A percentile compares a stretch with the other conserved stretches of the same genome.
phyloP scores from a whole-genome alignment of 1,284 basidiomycete genomes.

The Apiotrichum sp. region DNA sequence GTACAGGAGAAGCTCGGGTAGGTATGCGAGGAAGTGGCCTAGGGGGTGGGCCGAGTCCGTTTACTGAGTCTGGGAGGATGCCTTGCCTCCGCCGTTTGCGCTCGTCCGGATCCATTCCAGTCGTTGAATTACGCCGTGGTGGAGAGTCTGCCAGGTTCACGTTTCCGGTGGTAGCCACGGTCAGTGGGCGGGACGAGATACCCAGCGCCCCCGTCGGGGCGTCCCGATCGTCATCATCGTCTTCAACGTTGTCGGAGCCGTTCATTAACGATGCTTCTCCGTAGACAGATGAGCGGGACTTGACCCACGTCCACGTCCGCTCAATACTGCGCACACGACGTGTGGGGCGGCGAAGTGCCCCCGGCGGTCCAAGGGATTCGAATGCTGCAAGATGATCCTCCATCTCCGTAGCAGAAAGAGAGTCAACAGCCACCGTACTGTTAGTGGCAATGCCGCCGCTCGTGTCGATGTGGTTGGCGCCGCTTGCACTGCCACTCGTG shows the following conservation, averaged over 20 bases:
- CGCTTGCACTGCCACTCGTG: too few relatives aligned
- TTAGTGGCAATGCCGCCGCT: neutral
- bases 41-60: constrained; percentile 14
- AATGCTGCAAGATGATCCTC: constrained; percentile 15
- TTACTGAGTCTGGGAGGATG: constrained; percentile 7
- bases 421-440: constrained; percentile 2
- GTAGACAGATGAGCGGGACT: constrained; percentile 17
- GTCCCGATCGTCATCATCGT: constrained; percentile 2
- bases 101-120: constrained; percentile 14
- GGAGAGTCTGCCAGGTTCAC: neutral
- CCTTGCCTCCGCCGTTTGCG: constrained; percentile 13
- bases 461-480: too few relatives aligned
- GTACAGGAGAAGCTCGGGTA: constrained; percentile 3
- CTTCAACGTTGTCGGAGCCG: neutral
- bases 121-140: constrained; percentile 2
- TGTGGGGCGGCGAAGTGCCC: constrained; percentile 14
- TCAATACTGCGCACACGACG: constrained; percentile 17
- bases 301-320: constrained; percentile 20
- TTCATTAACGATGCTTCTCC: constrained; percentile 11
- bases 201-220: neutral
- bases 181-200: neutral
- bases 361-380: constrained; percentile 14
- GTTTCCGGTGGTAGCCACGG: neutral
- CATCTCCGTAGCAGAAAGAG: constrained; percentile 16
- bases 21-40: neutral